phyloP scores from a whole-genome alignment of 2,329 filamentous ascomycete species.

The Rhinocladiella similis region DNA sequence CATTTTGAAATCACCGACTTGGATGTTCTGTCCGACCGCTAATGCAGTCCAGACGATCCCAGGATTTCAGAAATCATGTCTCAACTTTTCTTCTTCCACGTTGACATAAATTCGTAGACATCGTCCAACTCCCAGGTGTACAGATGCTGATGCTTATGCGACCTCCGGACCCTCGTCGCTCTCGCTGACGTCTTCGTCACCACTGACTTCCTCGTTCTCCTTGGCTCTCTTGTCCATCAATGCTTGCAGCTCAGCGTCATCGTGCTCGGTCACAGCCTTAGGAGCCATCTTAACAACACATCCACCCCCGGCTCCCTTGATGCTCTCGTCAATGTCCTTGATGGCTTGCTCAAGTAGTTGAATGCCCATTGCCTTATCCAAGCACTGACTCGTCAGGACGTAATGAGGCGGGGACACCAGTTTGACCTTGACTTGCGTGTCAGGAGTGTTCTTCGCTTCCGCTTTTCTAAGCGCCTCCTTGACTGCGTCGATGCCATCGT shows the following conservation, averaged over 20 bases:
- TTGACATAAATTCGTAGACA: not conserved
- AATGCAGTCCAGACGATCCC: not conserved
- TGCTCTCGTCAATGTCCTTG: conserved; percentile 77
- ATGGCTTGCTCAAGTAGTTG: conserved; percentile 84
- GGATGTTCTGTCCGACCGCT: not conserved
- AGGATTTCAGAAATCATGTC: not conserved
- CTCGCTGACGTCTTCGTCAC: conserved; percentile 93
- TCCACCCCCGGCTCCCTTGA: conserved; percentile 73
- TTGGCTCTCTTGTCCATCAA: conserved; percentile 99
- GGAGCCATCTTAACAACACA: conserved; percentile 96
- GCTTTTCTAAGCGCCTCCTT: conserved; percentile 89
- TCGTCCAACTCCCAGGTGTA: not conserved
- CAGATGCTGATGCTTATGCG: conserved; percentile 17
- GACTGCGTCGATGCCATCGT: conserved; percentile 97
- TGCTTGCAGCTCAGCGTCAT: conserved; percentile 93
- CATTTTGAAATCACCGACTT: too few species aligned
- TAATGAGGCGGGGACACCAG: conserved; percentile 97
- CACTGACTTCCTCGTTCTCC: conserved; percentile 96
- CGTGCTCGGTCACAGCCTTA: conserved; percentile 97
- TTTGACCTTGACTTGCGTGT: conserved; percentile 96
- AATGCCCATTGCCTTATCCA: conserved; percentile 90
- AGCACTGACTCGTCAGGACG: conserved; percentile 89
- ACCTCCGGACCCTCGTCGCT: conserved; percentile 73
- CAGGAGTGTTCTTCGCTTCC: conserved; percentile 86
- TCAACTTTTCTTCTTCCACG: not conserved